phyloP scores from a whole-genome alignment of 75 land plant genomes.

The Azolla pinnata region DNA sequence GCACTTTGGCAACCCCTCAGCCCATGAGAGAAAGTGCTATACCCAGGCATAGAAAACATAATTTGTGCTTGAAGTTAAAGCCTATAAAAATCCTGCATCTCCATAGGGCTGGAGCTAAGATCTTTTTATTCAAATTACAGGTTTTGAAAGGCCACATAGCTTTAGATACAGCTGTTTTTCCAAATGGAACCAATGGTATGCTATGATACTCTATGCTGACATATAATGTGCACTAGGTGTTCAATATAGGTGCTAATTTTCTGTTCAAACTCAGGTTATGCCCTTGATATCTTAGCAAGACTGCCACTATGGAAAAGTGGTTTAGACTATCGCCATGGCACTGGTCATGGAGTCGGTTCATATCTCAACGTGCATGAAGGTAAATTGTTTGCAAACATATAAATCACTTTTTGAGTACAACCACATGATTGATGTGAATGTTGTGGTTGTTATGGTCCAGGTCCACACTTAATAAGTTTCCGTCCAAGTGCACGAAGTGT shows the following conservation, averaged over 20 bases:
- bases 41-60: conserved; percentile 52
- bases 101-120: too few relatives aligned
- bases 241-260: not conserved
- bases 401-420: not conserved
- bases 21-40: conserved; percentile 89
- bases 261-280: conserved; percentile 44
- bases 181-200: conserved; percentile 89
- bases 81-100: too few relatives aligned
- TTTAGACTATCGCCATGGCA: conserved; percentile 96
- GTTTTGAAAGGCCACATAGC: conserved; percentile 97
- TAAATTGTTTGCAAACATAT: conserved; percentile 6
- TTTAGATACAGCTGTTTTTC: conserved; percentile 78
- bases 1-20: conserved; percentile 93
- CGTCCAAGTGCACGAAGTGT: conserved; percentile 81
- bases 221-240: not conserved
- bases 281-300: conserved; percentile 91
- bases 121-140: conserved; percentile 24
- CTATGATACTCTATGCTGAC: not conserved
- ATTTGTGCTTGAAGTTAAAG: not conserved
- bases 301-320: conserved; percentile 88
- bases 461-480: conserved; percentile 91
- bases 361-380: conserved; percentile 99
- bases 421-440: not conserved
- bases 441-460: conserved; percentile 24
- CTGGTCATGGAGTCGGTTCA: conserved; percentile 97